Conservation (phyloP, 331 rosid genomes). For the Spiraea crenata region DNA sequence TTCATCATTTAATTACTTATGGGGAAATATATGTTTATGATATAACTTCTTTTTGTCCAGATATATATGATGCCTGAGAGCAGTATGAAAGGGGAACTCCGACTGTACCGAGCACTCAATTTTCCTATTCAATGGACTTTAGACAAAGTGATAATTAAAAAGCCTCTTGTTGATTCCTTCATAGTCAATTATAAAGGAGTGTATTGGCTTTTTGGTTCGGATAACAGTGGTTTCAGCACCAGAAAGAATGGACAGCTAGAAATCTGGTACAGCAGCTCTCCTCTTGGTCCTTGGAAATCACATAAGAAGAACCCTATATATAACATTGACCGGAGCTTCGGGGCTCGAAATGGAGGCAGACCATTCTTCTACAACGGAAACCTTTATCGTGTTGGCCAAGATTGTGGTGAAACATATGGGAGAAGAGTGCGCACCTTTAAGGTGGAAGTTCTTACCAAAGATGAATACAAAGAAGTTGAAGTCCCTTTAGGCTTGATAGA, state of each 20-base stretch:
- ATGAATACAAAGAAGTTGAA: slow-evolving; percentile 77
- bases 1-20: background rate
- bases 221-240: slow-evolving; percentile 82
- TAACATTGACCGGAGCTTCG: slow-evolving; percentile 67
- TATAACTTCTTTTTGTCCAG: slow-evolving; percentile 42
- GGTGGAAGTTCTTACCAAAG: slow-evolving; percentile 69
- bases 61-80: slow-evolving; percentile 97
- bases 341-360: slow-evolving; percentile 99
- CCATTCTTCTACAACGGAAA: slow-evolving; percentile 72
- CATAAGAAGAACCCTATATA: slow-evolving; percentile 81
- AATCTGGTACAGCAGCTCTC: slow-evolving; percentile 85
- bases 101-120: slow-evolving; percentile 73
- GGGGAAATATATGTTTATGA: slow-evolving; percentile 3
- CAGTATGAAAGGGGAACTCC: slow-evolving; percentile 75
- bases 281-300: slow-evolving; percentile 91
- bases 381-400: slow-evolving; percentile 87
- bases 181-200: slow-evolving; percentile 50
- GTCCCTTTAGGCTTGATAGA: slow-evolving; percentile 61
- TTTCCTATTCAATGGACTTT: slow-evolving; percentile 89
- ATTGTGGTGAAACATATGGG: slow-evolving; percentile 94
- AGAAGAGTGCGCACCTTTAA: slow-evolving; percentile 63
- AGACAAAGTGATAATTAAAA: slow-evolving; percentile 72
- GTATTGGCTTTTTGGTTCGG: slow-evolving; percentile 97
- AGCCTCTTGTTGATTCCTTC: slow-evolving; percentile 79
- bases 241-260: slow-evolving; percentile 83